Evolutionary conservation across 495 filamentous ascomycete genomes (phyloP).

Genomic region (Viridothelium virens): DNA sequence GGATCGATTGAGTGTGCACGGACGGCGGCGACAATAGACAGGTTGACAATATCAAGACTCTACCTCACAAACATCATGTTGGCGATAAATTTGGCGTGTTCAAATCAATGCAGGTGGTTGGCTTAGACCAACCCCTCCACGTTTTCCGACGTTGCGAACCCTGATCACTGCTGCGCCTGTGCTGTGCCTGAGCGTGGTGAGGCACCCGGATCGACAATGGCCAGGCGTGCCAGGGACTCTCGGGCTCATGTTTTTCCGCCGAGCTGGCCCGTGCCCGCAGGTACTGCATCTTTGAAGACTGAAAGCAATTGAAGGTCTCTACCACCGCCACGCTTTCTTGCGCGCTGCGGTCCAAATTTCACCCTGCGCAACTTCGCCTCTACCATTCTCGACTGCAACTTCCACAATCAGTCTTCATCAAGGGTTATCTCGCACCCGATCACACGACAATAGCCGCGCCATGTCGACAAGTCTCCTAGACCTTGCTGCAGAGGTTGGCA

Average conservation of each 20-base stretch:
- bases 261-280: not conserved
- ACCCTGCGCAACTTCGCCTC: too few species aligned
- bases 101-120: too few species aligned
- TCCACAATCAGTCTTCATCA: too few species aligned
- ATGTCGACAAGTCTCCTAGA: conserved; percentile 49
- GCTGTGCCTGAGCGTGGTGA: too few species aligned
- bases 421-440: not conserved
- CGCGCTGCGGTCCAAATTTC: too few species aligned
- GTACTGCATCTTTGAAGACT: not conserved
- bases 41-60: not conserved
- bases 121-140: too few species aligned
- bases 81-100: too few species aligned
- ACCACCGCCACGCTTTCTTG: not conserved
- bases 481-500: conserved; percentile 75
- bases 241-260: not conserved
- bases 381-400: too few species aligned
- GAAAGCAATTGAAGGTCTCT: not conserved
- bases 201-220: not conserved
- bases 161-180: too few species aligned
- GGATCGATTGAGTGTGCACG: not conserved
- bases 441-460: not conserved
- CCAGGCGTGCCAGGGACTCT: not conserved
- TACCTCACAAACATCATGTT: too few species aligned
- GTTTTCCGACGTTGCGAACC: too few species aligned
- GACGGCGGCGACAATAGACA: not conserved